Evolutionary conservation across 805 yeast species (phyloP).

Genomic region (Ogataea philodendri): DNA sequence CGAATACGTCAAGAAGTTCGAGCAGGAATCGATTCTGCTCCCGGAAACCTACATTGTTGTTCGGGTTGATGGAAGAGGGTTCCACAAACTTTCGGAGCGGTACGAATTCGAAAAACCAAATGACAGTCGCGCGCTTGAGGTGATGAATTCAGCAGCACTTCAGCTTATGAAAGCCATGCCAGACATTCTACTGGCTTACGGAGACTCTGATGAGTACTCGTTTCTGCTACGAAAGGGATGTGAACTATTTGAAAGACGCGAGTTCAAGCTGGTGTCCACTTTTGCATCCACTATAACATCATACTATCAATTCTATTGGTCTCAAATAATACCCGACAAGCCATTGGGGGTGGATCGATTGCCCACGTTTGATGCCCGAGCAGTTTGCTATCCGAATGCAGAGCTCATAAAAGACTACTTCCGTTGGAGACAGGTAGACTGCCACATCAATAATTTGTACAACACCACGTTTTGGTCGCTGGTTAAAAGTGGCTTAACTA

Average conservation of each 20-base stretch:
- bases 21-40: slow-evolving; percentile 64
- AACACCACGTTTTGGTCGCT: slow-evolving; percentile 92
- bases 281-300: slow-evolving; percentile 82
- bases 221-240: slow-evolving; percentile 68
- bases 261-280: slow-evolving; percentile 74
- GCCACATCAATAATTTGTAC: slow-evolving; percentile 91
- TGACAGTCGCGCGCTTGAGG: slow-evolving; percentile 67
- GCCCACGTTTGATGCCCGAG: slow-evolving; percentile 91
- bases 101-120: slow-evolving; percentile 87
- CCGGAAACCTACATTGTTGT: slow-evolving; percentile 82
- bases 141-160: slow-evolving; percentile 81
- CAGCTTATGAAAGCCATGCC: slow-evolving; percentile 61
- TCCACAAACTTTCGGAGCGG: slow-evolving; percentile 74
- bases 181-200: slow-evolving; percentile 81
- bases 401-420: slow-evolving; percentile 72
- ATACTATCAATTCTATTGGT: slow-evolving; percentile 70
- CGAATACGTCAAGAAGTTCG: slow-evolving; percentile 85
- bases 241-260: slow-evolving; percentile 77
- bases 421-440: slow-evolving; percentile 94
- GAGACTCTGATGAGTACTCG: slow-evolving; percentile 94
- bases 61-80: slow-evolving; percentile 91
- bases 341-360: slow-evolving; percentile 42
- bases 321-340: slow-evolving; percentile 51
- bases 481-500: slow-evolving; percentile 68
- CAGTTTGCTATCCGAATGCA: slow-evolving; percentile 75